A percentile compares a stretch with the other conserved stretches of the same genome.
Evolutionary conservation across 1,284 basidiomycete genomes (phyloP).

Genomic region (Cryptococcus deneoformans): DNA sequence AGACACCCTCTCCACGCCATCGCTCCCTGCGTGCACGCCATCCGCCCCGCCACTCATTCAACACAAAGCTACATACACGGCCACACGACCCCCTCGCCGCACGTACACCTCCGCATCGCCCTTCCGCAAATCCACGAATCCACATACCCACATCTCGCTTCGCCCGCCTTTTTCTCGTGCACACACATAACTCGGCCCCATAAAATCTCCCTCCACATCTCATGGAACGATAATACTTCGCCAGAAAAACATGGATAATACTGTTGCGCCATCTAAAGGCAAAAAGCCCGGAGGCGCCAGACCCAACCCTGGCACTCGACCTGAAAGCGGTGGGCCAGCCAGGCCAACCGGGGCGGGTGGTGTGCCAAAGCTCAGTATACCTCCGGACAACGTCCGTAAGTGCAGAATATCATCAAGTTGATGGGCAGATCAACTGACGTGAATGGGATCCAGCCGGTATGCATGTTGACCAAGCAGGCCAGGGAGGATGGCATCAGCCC

Average conservation of each 20-base stretch:
- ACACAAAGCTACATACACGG: too few species aligned
- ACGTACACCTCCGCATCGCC: too few species aligned
- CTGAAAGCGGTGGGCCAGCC: neutral
- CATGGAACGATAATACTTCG: neutral
- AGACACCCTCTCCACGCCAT: too few species aligned
- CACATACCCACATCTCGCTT: neutral
- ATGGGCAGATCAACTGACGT: neutral
- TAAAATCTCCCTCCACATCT: neutral
- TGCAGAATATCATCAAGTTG: neutral
- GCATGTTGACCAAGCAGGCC: constrained; percentile 42
- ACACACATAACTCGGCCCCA: neutral
- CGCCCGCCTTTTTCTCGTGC: neutral
- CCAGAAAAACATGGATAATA: neutral
- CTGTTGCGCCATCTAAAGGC: neutral
- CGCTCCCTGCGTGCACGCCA: too few species aligned
- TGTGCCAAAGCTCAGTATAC: constrained; percentile 38
- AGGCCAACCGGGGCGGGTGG: neutral
- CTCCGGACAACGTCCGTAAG: constrained; percentile 49
- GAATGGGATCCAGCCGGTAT: constrained; percentile 34
- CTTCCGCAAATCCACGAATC: too few species aligned
- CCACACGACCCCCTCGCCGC: too few species aligned
- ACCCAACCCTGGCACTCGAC: constrained; percentile 18
- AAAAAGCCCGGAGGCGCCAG: constrained; percentile 26
- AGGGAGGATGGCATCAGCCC: constrained; percentile 44
- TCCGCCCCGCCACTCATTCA: too few species aligned